These are phyloP conservation scores for Phalaenopsis equestris DNA, from an alignment of 106 monocot species.

Conservation along the genomic window DNA sequence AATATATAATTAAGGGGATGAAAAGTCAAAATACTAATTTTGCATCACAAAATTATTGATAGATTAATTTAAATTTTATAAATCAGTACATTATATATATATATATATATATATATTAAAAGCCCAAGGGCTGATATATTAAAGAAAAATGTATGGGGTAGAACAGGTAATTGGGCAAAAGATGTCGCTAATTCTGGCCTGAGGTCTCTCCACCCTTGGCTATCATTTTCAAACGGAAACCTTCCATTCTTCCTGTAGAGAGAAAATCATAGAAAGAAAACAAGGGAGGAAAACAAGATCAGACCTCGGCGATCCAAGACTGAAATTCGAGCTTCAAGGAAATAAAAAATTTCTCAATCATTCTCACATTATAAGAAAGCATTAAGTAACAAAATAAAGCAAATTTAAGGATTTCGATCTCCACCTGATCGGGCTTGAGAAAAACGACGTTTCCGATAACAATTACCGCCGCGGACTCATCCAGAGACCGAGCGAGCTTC, in stretches of 20 bases:
- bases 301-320: conserved; percentile 5
- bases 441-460: conserved; percentile 58
- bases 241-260: conserved; percentile 6
- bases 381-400: neutral
- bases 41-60: neutral
- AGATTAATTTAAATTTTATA: neutral
- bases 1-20: neutral
- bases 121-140: too few relatives aligned
- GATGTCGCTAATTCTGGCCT: neutral
- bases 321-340: neutral
- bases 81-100: neutral
- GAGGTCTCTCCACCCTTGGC: neutral
- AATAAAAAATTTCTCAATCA: neutral
- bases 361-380: neutral
- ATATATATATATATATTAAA: too few relatives aligned
- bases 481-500: conserved; percentile 47
- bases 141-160: too few relatives aligned
- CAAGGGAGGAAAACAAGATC: conserved; percentile 2
- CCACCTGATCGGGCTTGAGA: conserved; percentile 72
- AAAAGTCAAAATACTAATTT: neutral
- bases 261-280: conserved; percentile 3
- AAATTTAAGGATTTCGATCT: neutral
- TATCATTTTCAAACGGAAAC: conserved; percentile 7
- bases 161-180: neutral
- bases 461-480: conserved; percentile 69